Base-by-base conservation (phyloP, 768 basidiomycete genomes). In the Mycena olivaceomarginata region DNA sequence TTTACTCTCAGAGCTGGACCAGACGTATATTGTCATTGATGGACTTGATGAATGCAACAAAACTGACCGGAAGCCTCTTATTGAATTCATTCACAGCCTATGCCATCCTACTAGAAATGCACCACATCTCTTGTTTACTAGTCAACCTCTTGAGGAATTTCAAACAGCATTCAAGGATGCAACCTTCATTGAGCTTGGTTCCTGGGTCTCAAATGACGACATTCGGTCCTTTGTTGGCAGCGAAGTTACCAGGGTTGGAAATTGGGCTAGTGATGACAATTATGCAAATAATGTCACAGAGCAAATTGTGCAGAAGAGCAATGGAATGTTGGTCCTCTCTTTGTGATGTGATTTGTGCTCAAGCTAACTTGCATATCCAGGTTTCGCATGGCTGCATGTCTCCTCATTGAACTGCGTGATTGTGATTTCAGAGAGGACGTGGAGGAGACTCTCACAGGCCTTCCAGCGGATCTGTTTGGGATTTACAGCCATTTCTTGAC, bases 1-100 rank as follows among this genome's bases (percentile, higher is more conserved):
- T 16, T 2, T 60, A 60, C 59, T 60, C 13, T 12, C 15, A 9
- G 31, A 60, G 8, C 4, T 60, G 9, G 59, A 39, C 31, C 31
- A 11, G 59, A 60, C 59, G 39, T 60, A 60, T 60, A 60, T 60
- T 39, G 59, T 60, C 13, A 60, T 60, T 31, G 59, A 60, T 60
- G 59, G 31, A 4, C 59, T 60, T 18, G 59, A 60, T 60, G 59
- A 60, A 60, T 60, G 59, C 15, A 31, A 60, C 59, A 60, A 60
- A 16, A 16, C 31, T 7, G 59, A 60, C 59, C 39, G 59, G 59
- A 37, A 60, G 31, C 59, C 15, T 60, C 59, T 60, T 60, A 13
- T 39, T 5, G 31, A 39, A 13, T 39, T 60, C 37, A 37, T 60
- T 16, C 59, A 60, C 15, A 39, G 31, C 15, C 16, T 60, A 18